phyloP scores from a whole-genome alignment of 2,329 filamentous ascomycete genomes.

The Arthrobotrys sphaeroides region DNA sequence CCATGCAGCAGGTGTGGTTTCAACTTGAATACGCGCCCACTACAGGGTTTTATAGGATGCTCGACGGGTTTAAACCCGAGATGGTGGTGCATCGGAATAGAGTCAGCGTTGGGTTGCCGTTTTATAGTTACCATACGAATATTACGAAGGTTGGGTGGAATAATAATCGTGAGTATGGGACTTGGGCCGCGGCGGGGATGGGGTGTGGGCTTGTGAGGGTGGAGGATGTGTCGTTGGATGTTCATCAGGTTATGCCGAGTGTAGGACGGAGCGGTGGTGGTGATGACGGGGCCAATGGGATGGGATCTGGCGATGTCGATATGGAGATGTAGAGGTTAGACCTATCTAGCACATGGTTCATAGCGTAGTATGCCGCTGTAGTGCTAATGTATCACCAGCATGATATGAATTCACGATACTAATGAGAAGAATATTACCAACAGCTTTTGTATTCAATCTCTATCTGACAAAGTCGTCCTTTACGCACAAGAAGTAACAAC shows the following conservation, averaged over 20 bases:
- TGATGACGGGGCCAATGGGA: neutral
- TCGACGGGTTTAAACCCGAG: constrained; percentile 57
- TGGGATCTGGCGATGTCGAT: neutral
- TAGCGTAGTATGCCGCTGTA: too few relatives aligned
- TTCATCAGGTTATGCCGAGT: neutral
- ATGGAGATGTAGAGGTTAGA: neutral
- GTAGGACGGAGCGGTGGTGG: neutral
- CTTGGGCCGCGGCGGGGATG: constrained; percentile 66
- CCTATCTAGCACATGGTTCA: too few relatives aligned
- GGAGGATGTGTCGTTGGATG: constrained; percentile 62
- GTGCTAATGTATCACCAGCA: too few relatives aligned
- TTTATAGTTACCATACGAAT: constrained; percentile 64
- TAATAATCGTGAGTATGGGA: constrained; percentile 64
- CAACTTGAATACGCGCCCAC: constrained; percentile 62
- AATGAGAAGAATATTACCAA: constrained; percentile 5
- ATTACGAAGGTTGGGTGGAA: constrained; percentile 66
- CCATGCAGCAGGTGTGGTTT: constrained; percentile 66
- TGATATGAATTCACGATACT: neutral
- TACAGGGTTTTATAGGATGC: constrained; percentile 56
- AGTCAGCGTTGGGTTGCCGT: constrained; percentile 43
- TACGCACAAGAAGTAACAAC: neutral
- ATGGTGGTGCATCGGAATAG: constrained; percentile 53
- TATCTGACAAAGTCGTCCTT: constrained; percentile 5
- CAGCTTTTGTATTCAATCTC: constrained; percentile 44
- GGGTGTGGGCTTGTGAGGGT: constrained; percentile 65